phyloP scores from a whole-genome alignment of 2,329 filamentous ascomycete genomes.

The Juglanconis oblonga region DNA sequence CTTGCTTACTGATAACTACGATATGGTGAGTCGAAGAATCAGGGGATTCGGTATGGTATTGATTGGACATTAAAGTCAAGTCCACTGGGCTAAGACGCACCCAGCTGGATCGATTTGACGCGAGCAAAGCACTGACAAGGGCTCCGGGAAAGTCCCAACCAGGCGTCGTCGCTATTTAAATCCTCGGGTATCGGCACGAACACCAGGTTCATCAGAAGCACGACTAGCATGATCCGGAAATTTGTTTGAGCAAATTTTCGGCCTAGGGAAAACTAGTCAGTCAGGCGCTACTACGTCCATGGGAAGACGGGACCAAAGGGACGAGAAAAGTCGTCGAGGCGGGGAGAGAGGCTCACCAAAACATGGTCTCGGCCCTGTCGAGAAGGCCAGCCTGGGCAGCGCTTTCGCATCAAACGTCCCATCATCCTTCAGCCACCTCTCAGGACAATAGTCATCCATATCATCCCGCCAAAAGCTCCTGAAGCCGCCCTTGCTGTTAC shows the following conservation, averaged over 20 bases:
- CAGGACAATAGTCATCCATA: slow-evolving; percentile 4
- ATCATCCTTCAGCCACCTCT: slow-evolving; percentile 10
- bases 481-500: background rate
- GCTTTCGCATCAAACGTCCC: slow-evolving; percentile 13
- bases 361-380: background rate
- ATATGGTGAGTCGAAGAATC: no score
- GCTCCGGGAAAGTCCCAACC: slow-evolving; percentile 4
- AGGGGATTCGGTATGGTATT: background rate
- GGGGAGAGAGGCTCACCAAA: slow-evolving; percentile 1
- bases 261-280: slow-evolving; percentile 8
- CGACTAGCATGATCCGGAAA: slow-evolving; percentile 22
- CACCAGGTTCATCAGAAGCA: slow-evolving; percentile 22
- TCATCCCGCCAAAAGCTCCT: slow-evolving; percentile 8
- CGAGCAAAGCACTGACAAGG: slow-evolving; percentile 14
- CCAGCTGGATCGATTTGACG: background rate
- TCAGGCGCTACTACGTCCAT: background rate
- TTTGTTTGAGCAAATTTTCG: slow-evolving; percentile 23
- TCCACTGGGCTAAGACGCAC: background rate
- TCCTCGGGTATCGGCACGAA: slow-evolving; percentile 21
- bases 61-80: background rate
- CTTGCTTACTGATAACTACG: no score
- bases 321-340: background rate
- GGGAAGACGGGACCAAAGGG: no score
- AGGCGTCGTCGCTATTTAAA: slow-evolving; percentile 6
- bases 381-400: slow-evolving; percentile 9